These are phyloP conservation scores for Sideroxylon spinosum DNA, from an alignment of 179 eudicot genomes.

Conservation along the genomic window DNA sequence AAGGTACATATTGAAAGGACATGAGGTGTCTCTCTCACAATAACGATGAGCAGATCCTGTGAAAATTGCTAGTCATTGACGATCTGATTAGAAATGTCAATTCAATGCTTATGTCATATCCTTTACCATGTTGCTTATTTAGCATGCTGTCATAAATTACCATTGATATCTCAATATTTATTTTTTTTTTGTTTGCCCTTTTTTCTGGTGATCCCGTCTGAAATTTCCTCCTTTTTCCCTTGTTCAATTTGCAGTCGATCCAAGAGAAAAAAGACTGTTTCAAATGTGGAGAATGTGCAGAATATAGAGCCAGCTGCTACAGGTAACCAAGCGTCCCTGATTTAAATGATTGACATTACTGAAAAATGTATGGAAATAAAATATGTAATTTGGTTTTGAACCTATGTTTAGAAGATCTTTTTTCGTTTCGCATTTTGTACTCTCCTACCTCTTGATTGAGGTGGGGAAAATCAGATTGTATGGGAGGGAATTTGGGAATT, in stretches of 20 bases:
- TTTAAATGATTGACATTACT: not conserved
- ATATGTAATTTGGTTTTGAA: not conserved
- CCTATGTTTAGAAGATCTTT: not conserved
- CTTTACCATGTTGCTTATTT: not conserved
- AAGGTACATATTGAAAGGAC: too few species aligned
- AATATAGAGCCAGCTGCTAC: conserved; percentile 50
- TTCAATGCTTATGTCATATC: not conserved
- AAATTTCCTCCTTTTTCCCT: conserved; percentile 11
- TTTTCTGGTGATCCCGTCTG: not conserved
- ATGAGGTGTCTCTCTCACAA: too few species aligned
- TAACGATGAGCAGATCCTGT: too few species aligned
- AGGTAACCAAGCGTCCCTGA: conserved; percentile 38
- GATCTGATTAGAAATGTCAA: not conserved
- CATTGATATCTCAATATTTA: not conserved
- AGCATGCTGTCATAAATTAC: not conserved
- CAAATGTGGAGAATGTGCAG: conserved; percentile 64
- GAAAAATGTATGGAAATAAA: not conserved
- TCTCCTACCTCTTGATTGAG: not conserved
- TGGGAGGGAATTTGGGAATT: not conserved
- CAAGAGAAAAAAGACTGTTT: conserved; percentile 69
- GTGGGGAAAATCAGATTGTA: not conserved
- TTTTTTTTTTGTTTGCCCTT: not conserved
- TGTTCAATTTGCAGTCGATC: conserved; percentile 40
- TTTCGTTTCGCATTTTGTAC: not conserved
- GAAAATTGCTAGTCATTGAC: too few species aligned